phyloP scores from a whole-genome alignment of 1,139 yeast genomes.

The Ogataea hybrid region DNA sequence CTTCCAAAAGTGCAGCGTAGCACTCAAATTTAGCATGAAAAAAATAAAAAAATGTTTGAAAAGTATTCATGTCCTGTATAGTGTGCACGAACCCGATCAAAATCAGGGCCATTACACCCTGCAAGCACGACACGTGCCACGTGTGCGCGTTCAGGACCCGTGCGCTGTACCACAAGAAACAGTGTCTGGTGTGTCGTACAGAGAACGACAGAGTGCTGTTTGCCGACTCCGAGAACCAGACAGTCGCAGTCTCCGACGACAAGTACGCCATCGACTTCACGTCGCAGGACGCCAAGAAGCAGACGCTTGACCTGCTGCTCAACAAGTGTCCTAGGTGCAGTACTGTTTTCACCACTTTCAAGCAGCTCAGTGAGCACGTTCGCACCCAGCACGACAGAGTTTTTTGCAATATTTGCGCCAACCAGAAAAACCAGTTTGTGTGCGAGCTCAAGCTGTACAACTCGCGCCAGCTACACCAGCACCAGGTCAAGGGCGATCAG shows the following conservation, averaged over 20 bases:
- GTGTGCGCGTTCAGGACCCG: slow-evolving; percentile 80
- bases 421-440: slow-evolving; percentile 74
- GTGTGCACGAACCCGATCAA: slow-evolving; percentile 77
- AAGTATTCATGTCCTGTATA: slow-evolving; percentile 46
- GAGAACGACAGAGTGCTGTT: slow-evolving; percentile 60
- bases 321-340: slow-evolving; percentile 49
- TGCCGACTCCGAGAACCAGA: slow-evolving; percentile 53
- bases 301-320: slow-evolving; percentile 51
- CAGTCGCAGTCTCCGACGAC: slow-evolving; percentile 39
- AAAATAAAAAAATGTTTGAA: neutral
- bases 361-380: slow-evolving; percentile 63
- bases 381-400: slow-evolving; percentile 57
- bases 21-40: slow-evolving; percentile 54
- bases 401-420: slow-evolving; percentile 74
- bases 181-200: slow-evolving; percentile 82
- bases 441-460: slow-evolving; percentile 65
- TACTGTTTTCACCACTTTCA: slow-evolving; percentile 48
- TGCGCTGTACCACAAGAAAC: slow-evolving; percentile 68
- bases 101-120: slow-evolving; percentile 71
- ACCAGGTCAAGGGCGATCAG: slow-evolving; percentile 65
- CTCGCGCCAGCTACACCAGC: slow-evolving; percentile 61
- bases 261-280: slow-evolving; percentile 55
- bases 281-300: slow-evolving; percentile 39
- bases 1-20: slow-evolving; percentile 65
- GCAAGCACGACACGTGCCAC: slow-evolving; percentile 85